A percentile compares a stretch with the other conserved stretches of the same genome.
These are phyloP conservation scores for Penicillium crystallinum DNA, from an alignment of 495 filamentous ascomycete species.

Conservation along the genomic window DNA sequence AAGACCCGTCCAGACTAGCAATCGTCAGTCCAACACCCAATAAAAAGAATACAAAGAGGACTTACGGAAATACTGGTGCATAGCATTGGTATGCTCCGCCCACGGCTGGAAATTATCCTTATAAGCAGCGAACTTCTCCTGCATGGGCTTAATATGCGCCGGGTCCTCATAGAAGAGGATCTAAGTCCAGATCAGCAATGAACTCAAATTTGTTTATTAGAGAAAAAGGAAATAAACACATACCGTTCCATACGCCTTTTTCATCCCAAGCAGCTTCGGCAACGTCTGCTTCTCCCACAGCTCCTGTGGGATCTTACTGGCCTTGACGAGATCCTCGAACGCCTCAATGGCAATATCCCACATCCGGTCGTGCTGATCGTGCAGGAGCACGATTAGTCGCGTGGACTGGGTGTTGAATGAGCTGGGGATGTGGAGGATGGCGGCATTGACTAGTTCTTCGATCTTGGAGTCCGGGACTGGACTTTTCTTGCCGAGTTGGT, in stretches of 20 bases:
- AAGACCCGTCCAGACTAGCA: constrained; percentile 47
- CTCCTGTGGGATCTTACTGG: constrained; percentile 34
- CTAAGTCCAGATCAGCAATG: constrained; percentile 17
- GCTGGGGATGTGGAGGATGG: constrained; percentile 44
- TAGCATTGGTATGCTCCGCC: constrained; percentile 50
- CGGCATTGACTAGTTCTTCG: constrained; percentile 44
- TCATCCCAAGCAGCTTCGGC: constrained; percentile 40
- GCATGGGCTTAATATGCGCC: constrained; percentile 33
- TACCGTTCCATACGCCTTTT: constrained; percentile 47
- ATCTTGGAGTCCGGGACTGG: constrained; percentile 46
- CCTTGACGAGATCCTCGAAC: constrained; percentile 33
- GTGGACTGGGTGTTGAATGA: constrained; percentile 55
- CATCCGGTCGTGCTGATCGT: constrained; percentile 45
- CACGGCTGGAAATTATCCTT: constrained; percentile 43
- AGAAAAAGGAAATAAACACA: constrained; percentile 5
- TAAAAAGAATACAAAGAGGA: not conserved
- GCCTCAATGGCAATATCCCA: constrained; percentile 45
- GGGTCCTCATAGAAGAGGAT: constrained; percentile 52
- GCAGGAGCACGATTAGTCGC: constrained; percentile 43
- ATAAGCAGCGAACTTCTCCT: constrained; percentile 42
- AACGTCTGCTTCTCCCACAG: constrained; percentile 42
- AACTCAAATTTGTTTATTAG: not conserved
- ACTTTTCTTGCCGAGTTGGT: constrained; percentile 41
- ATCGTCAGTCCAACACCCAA: not conserved
- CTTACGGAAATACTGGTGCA: constrained; percentile 51